These are phyloP conservation scores for Breviolum minutum DNA, from an alignment of 73 alveolate species.

Conservation along the genomic window DNA sequence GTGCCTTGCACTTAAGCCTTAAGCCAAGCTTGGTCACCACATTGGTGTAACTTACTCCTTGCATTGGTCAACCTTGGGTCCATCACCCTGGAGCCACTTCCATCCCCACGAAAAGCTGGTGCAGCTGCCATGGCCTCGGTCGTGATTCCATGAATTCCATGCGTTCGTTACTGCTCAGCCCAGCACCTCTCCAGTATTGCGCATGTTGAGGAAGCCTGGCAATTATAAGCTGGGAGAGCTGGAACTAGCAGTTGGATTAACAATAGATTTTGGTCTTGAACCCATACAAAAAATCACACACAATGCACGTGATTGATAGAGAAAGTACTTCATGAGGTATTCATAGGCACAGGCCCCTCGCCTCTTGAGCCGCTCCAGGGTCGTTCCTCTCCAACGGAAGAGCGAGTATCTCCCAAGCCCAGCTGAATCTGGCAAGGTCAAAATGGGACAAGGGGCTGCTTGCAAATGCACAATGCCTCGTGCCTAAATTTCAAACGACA, in stretches of 20 bases:
- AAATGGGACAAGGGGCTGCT: too few species aligned
- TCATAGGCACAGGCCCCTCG: background rate
- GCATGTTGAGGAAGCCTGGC: constrained; percentile 42
- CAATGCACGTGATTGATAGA: too few species aligned
- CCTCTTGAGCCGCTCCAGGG: constrained; percentile 86
- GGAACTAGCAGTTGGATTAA: too few species aligned
- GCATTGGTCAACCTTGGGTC: background rate
- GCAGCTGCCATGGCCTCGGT: constrained; percentile 28
- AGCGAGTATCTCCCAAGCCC: constrained; percentile 93
- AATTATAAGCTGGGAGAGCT: too few species aligned
- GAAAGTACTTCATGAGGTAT: too few species aligned
- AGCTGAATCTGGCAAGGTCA: constrained; percentile 63
- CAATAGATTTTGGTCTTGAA: too few species aligned
- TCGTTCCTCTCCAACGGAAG: constrained; percentile 84
- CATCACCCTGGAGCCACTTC: constrained; percentile 27
- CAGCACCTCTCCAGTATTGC: constrained; percentile 10
- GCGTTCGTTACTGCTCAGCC: background rate
- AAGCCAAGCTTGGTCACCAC: background rate
- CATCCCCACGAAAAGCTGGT: constrained; percentile 43
- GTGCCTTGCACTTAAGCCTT: background rate
- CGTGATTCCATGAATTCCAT: background rate
- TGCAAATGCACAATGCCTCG: too few species aligned
- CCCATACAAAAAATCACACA: too few species aligned
- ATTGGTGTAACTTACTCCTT: background rate
- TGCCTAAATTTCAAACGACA: too few species aligned